Base-by-base conservation (phyloP, 1,139 yeast species). In the Suhomyces kunorum region DNA sequence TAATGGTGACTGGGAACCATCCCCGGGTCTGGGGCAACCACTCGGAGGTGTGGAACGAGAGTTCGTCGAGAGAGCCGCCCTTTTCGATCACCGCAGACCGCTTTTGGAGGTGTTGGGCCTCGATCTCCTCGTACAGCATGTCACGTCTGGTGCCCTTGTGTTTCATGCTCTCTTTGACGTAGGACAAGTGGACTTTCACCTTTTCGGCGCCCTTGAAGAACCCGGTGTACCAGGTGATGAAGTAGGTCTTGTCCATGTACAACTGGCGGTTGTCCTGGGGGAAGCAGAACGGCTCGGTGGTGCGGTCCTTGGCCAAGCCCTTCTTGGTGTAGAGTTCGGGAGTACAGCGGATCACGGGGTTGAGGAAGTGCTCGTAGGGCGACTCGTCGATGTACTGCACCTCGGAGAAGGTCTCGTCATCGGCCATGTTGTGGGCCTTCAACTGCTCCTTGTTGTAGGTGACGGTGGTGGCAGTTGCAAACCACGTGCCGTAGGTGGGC, bases 261-360 rank as follows among this genome's bases (percentile, higher is more conserved):
- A 83, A 69, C 29, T 64, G 68, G 11, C 70, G 56, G 46, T 79
- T 73, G 49, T 86, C 92, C 24, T 66, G 70, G 14, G 96, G 96
- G 19, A 86, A 78, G 61, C 96, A 88, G 60, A 87, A 86, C 13
- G 96, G 96, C 42, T 72, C 90, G 27, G 87, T 76, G 0, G 62
- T 45, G 18, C 63, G 59, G 46, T 77, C 77, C 53, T 78, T 79
- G 26, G 80, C 82, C 31, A 69, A 43, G 8, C 92, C 92, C 59
- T 81, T 85, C 51, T 74, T 76, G 54, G 70, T 72, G 58, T 85
- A 88, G 34, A 74, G 62, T 39, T 83, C 84, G 1, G 96, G 96
- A 3, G 90, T 85, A 64, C 96, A 88, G 62, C 96, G 74, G 53
- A 87, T 76, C 40, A 88, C 61, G 0, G 96, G 96, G 54, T 82